These are phyloP conservation scores for Alternaria triticimaculans DNA, from an alignment of 2,329 filamentous ascomycete species.

Conservation along the genomic window DNA sequence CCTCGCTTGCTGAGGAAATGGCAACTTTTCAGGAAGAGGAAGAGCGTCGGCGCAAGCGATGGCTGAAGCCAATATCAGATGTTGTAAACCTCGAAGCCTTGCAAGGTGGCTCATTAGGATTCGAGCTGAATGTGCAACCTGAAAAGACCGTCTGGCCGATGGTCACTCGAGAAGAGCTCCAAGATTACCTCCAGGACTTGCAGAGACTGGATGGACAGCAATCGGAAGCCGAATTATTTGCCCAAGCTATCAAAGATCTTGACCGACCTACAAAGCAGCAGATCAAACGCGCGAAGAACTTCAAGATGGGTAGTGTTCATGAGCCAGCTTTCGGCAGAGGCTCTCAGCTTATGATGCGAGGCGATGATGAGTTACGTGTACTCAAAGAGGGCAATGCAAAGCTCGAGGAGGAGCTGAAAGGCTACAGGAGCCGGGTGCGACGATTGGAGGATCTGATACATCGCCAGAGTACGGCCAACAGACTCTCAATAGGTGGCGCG, in stretches of 20 bases:
- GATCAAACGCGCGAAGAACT: slow-evolving; percentile 84
- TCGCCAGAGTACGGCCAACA: slow-evolving; percentile 70
- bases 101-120: slow-evolving; percentile 73
- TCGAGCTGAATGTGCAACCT: slow-evolving; percentile 85
- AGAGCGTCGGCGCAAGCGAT: slow-evolving; percentile 83
- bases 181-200: slow-evolving; percentile 73
- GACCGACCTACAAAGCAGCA: slow-evolving; percentile 85
- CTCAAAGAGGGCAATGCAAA: slow-evolving; percentile 63
- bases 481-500: slow-evolving; percentile 60
- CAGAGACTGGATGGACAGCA: slow-evolving; percentile 70
- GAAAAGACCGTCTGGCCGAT: slow-evolving; percentile 82
- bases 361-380: slow-evolving; percentile 78
- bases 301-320: slow-evolving; percentile 95
- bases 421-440: slow-evolving; percentile 89
- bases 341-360: slow-evolving; percentile 76
- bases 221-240: slow-evolving; percentile 72
- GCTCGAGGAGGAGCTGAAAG: slow-evolving; percentile 69
- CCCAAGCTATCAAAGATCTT: slow-evolving; percentile 78
- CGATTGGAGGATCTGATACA: slow-evolving; percentile 92
- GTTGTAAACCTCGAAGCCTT: slow-evolving; percentile 70
- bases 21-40: slow-evolving; percentile 92
- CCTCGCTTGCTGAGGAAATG: slow-evolving; percentile 89
- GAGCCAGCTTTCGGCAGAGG: slow-evolving; percentile 88
- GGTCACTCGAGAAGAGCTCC: slow-evolving; percentile 76
- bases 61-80: slow-evolving; percentile 84